A percentile compares a stretch with the other conserved stretches of the same genome.
Conservation (phyloP, 495 filamentous ascomycete species). For the Penicillium roqueforti region DNA sequence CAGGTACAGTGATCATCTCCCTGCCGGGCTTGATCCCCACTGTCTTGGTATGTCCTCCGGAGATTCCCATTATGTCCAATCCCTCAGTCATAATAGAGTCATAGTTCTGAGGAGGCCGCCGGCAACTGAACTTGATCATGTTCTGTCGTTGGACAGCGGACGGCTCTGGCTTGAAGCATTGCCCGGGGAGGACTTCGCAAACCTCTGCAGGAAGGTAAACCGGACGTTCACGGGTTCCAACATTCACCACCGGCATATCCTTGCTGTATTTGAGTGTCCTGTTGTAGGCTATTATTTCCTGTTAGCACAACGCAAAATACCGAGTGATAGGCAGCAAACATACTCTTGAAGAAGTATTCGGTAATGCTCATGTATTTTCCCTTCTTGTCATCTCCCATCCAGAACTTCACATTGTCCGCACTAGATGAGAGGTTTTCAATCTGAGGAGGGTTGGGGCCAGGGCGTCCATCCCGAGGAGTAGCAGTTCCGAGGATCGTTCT, state of each 20-base stretch:
- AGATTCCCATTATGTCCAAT: slow-evolving; percentile 43
- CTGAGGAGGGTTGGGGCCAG: not conserved
- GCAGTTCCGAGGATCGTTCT: slow-evolving; percentile 15
- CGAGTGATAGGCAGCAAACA: not conserved
- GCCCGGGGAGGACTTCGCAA: slow-evolving; percentile 56
- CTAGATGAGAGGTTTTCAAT: slow-evolving; percentile 3
- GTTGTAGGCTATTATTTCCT: slow-evolving; percentile 12
- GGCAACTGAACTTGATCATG: slow-evolving; percentile 65
- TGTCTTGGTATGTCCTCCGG: slow-evolving; percentile 1
- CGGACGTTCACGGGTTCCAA: slow-evolving; percentile 51
- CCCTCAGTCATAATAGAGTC: slow-evolving; percentile 54
- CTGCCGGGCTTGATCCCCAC: slow-evolving; percentile 1
- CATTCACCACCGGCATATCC: slow-evolving; percentile 59
- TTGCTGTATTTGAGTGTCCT: slow-evolving; percentile 1
- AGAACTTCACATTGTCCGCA: slow-evolving; percentile 17
- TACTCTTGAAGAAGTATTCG: slow-evolving; percentile 17
- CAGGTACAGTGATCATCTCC: slow-evolving; percentile 19
- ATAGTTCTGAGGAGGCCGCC: slow-evolving; percentile 58
- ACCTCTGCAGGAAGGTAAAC: slow-evolving; percentile 61
- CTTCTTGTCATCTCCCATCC: not conserved
- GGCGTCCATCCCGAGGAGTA: slow-evolving; percentile 5
- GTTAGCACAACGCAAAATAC: not conserved
- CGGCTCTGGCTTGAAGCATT: slow-evolving; percentile 44
- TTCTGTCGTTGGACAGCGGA: slow-evolving; percentile 44
- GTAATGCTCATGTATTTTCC: slow-evolving; percentile 11